Evolutionary conservation across 2,329 filamentous ascomycete genomes (phyloP).

Genomic region (Penicillium sp.): DNA sequence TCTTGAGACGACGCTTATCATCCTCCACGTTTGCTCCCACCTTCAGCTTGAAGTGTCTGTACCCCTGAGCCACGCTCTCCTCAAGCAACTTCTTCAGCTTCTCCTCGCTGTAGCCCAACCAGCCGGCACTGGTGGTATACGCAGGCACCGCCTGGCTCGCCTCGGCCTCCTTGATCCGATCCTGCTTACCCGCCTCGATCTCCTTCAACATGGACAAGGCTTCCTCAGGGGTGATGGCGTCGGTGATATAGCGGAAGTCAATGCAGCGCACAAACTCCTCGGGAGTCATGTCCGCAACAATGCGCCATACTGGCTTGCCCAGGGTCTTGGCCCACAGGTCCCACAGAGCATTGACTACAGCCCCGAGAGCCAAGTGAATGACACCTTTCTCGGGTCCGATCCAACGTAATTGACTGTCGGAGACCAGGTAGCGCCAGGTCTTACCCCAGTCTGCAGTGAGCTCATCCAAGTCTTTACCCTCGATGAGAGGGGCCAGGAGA

Average conservation of each 20-base stretch:
- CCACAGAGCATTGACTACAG: slow-evolving; percentile 87
- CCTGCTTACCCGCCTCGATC: slow-evolving; percentile 60
- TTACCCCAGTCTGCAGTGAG: slow-evolving; percentile 76
- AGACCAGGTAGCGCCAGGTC: slow-evolving; percentile 88
- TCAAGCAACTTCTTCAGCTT: slow-evolving; percentile 72
- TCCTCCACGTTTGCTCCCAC: slow-evolving; percentile 68
- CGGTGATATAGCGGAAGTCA: slow-evolving; percentile 91
- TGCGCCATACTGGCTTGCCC: slow-evolving; percentile 81
- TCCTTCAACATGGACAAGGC: slow-evolving; percentile 65
- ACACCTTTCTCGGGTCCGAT: slow-evolving; percentile 92
- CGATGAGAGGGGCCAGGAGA: slow-evolving; percentile 69
- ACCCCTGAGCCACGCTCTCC: slow-evolving; percentile 70
- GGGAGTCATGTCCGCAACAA: slow-evolving; percentile 83
- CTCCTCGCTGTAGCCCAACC: slow-evolving; percentile 84
- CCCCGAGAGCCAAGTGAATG: slow-evolving; percentile 83
- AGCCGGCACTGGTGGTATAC: slow-evolving; percentile 85
- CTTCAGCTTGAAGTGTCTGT: slow-evolving; percentile 86
- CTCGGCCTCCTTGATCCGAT: slow-evolving; percentile 68
- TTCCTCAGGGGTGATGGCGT: slow-evolving; percentile 83
- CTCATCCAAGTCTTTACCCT: slow-evolving; percentile 67
- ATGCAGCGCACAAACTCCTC: slow-evolving; percentile 83
- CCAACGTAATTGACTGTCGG: slow-evolving; percentile 85
- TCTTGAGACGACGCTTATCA: slow-evolving; percentile 63
- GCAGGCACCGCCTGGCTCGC: slow-evolving; percentile 72
- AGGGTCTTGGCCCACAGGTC: slow-evolving; percentile 90